Evolutionary conservation across 371 early-diverging fungal genomes (phyloP), one percentile per base, ranked within the genome.

Genomic region (Mortierella sp.): DNA sequence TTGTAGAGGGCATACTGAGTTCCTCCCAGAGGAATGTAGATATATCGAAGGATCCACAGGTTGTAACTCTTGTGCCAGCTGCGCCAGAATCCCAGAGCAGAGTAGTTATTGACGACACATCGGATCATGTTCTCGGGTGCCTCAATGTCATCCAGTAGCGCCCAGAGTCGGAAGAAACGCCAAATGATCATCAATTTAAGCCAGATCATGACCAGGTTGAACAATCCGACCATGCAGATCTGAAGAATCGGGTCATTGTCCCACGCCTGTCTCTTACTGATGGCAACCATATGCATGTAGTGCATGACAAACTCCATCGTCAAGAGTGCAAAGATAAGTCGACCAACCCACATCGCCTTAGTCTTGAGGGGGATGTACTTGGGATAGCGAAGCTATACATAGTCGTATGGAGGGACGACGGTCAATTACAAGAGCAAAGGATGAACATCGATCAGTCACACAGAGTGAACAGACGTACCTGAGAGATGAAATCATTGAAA

Each of bases 121-220:
- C 96, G 89, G 3, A 87, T 82, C 96, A 97, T 96, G 65, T 97
- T 97, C 74, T 97, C 97, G 7, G 87, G 83, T 0, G 91, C 87
- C 57, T 92, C 91, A 27, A 96, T 80, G 17, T 94, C 94, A 77
- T 97, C 97, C 16, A 84, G 79, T 78, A 95, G 70, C 0, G 95
- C 94, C 97, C 96, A 96, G 53, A 94, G 83, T 14, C 97, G 84
- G 79, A 95, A 96, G 78, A 95, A 96, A 34, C 97, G 83, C 97
- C 97, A 97, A 22, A 96, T 95, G 25, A 96, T 90, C 56, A 94
- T 74, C 21, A 96, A 80, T 82, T 95, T 97, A 56, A 97, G 87
- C 97, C 97, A 97, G 59, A 97, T 92, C 58, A 93, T 81, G 47
- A 91, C 85, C 43, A 97, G 78, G 72, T 93, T 93, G 79, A 92